Conservation (phyloP, 306 rosid genomes). For the Hippophae rhamnoides region DNA sequence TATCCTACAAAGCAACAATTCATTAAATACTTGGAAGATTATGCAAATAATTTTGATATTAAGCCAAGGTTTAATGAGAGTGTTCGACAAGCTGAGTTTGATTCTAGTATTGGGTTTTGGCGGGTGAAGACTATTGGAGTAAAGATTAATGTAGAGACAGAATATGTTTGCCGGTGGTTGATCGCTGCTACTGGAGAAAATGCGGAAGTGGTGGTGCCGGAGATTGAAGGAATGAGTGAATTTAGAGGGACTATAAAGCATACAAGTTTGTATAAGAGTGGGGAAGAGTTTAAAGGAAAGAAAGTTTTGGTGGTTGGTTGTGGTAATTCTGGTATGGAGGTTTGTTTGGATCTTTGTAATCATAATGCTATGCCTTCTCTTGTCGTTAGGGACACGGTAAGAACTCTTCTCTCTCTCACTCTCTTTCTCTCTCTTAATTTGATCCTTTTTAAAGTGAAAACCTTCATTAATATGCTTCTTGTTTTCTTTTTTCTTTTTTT, state of each 20-base stretch:
- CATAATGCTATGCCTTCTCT: conserved; percentile 63
- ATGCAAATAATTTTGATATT: conserved; percentile 38
- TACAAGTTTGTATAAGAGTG: conserved; percentile 65
- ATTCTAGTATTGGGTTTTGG: conserved; percentile 43
- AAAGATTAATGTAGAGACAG: conserved; percentile 16
- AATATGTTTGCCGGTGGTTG: conserved; percentile 55
- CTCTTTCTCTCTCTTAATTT: neutral
- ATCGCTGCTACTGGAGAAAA: conserved; percentile 83
- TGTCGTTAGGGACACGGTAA: conserved; percentile 70
- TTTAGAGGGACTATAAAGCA: conserved; percentile 48
- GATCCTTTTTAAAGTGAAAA: neutral
- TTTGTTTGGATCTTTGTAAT: conserved; percentile 79
- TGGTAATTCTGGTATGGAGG: conserved; percentile 95
- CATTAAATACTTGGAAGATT: conserved; percentile 40
- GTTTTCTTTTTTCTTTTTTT: neutral
- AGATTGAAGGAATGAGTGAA: conserved; percentile 39
- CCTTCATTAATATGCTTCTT: neutral
- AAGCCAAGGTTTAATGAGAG: conserved; percentile 47
- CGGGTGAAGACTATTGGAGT: conserved; percentile 17
- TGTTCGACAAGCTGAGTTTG: conserved; percentile 43
- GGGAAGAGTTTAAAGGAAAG: conserved; percentile 46
- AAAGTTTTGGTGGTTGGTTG: conserved; percentile 80
- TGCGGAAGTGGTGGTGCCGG: conserved; percentile 70
- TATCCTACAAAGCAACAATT: conserved; percentile 77
- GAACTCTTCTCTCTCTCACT: conserved; percentile 9